Conservation (phyloP, 257 asterid species). For the Solanum clarkiae region DNA sequence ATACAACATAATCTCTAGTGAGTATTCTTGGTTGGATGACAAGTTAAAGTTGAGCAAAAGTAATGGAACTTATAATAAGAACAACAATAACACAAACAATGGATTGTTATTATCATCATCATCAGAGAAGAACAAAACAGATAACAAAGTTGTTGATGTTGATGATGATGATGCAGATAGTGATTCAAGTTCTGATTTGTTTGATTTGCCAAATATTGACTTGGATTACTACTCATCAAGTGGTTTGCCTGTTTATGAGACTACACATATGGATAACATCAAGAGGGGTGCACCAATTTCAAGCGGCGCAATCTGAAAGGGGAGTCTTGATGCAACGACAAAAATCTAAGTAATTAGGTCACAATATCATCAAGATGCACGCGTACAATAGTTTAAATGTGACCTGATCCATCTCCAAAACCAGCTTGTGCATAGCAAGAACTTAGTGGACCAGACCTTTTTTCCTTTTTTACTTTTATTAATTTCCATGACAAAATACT, state of each 20-base stretch:
- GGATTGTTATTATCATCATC: conserved; percentile 12
- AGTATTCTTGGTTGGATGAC: conserved; percentile 11
- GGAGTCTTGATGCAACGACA: neutral
- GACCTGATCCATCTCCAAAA: fast-evolving
- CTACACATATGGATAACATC: conserved; percentile 28
- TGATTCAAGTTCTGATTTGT: conserved; percentile 86
- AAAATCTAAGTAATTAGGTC: neutral
- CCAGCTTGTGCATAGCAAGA: neutral
- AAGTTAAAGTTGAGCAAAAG: neutral
- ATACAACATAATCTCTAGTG: neutral
- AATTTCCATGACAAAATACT: neutral
- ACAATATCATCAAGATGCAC: neutral
- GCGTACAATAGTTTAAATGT: neutral
- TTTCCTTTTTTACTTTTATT: neutral
- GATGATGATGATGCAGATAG: conserved; percentile 52
- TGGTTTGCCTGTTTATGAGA: conserved; percentile 41
- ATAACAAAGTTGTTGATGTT: neutral
- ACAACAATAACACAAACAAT: neutral
- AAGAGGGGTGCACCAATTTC: conserved; percentile 22
- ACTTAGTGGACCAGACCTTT: neutral
- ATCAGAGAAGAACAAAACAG: conserved; percentile 20
- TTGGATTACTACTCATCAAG: conserved; percentile 27
- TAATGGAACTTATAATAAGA: neutral
- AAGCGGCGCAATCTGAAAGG: conserved; percentile 2
- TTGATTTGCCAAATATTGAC: conserved; percentile 70